phyloP scores from a whole-genome alignment of 2,329 filamentous ascomycete genomes.

The Exophiala alcalophila region DNA sequence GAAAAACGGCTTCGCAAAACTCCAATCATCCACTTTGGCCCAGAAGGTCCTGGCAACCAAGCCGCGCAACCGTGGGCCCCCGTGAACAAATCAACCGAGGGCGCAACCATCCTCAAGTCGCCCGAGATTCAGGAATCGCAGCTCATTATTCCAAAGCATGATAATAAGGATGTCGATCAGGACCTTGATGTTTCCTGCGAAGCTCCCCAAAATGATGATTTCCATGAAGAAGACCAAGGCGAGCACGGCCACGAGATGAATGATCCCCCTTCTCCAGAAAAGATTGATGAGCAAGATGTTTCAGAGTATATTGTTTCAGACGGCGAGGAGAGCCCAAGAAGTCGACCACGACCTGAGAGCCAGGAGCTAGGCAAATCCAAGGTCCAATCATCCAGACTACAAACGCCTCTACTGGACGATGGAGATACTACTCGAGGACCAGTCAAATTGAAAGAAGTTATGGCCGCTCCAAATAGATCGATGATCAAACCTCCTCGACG shows the following conservation, averaged over 20 bases:
- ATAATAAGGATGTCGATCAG: not conserved
- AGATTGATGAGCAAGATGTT: slow-evolving; percentile 1
- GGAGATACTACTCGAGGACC: not conserved
- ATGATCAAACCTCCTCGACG: no score
- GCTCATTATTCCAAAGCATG: not conserved
- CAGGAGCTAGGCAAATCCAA: not conserved
- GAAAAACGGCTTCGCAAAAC: slow-evolving; percentile 16
- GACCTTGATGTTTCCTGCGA: no score
- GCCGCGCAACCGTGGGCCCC: slow-evolving; percentile 3
- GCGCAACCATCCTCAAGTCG: not conserved
- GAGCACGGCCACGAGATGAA: not conserved
- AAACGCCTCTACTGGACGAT: slow-evolving; percentile 6
- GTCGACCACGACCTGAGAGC: not conserved
- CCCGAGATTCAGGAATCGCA: not conserved
- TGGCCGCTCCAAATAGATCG: no score
- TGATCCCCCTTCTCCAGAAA: not conserved
- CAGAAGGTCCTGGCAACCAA: slow-evolving; percentile 21
- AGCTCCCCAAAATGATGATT: no score
- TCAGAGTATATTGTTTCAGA: slow-evolving; percentile 8
- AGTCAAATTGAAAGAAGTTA: no score
- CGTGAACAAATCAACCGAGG: not conserved
- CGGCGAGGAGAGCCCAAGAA: not conserved
- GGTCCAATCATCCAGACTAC: not conserved
- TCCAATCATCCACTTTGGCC: slow-evolving; percentile 18
- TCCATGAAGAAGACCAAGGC: not conserved